These are phyloP conservation scores for Leccinum huronense DNA, from an alignment of 1,284 basidiomycete species.

Conservation along the genomic window DNA sequence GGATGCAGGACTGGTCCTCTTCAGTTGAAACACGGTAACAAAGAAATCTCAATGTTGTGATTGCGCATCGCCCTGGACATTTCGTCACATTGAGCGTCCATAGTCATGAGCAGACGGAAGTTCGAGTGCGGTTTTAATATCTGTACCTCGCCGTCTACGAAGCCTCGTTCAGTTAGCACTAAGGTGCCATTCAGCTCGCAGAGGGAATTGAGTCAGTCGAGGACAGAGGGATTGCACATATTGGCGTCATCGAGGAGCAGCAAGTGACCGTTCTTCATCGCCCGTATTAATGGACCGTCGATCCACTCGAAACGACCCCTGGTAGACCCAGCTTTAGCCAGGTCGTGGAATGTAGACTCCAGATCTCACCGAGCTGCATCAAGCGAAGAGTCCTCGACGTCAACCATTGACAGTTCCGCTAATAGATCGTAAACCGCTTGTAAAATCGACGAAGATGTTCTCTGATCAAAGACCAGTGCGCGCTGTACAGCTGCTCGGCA, in stretches of 20 bases:
- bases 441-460: constrained; percentile 26
- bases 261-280: constrained; percentile 89
- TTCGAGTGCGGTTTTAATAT: constrained; percentile 80
- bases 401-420: constrained; percentile 24
- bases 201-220: constrained; percentile 96
- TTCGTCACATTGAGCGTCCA: constrained; percentile 91
- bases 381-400: constrained; percentile 16
- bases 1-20: constrained; percentile 49
- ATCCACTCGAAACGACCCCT: constrained; percentile 88
- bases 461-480: constrained; percentile 26
- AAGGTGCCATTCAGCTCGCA: constrained; percentile 86
- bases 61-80: constrained; percentile 98
- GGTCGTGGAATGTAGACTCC: constrained; percentile 15
- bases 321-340: constrained; percentile 21
- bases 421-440: constrained; percentile 24
- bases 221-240: constrained; percentile 91
- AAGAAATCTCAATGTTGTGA: constrained; percentile 85
- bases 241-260: constrained; percentile 93
- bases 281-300: constrained; percentile 90
- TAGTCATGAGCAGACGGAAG: constrained; percentile 94
- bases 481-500: constrained; percentile 20
- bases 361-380: constrained; percentile 18
- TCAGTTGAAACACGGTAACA: constrained; percentile 38
- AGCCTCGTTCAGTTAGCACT: constrained; percentile 87
- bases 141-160: constrained; percentile 75